Base-by-base conservation (phyloP, 371 early-diverging fungal species). In the Mortierella sp. region DNA sequence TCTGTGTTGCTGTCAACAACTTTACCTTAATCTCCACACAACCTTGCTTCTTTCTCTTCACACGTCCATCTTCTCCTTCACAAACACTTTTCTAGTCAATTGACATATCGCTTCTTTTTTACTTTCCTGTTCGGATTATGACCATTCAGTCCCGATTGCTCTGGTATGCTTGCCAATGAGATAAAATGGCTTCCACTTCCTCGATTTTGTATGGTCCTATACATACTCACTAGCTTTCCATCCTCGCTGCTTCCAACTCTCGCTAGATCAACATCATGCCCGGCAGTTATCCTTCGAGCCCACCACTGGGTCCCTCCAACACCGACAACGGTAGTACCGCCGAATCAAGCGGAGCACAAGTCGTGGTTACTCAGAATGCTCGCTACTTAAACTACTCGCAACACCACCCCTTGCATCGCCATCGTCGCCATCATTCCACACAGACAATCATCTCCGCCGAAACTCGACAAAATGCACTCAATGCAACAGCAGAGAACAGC, bases 261-360 rank as follows among this genome's bases (percentile, higher is more conserved):
- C n/a, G 10, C 19, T 38, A 42, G 68, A 68, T 68, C 3, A 38
- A 68, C 68, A 38, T 8, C 3, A 83, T 83, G 83, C 76, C 83
- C 5, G 74, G 80, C 60, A 80, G 84, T n/a, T 77, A 74, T 48
- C 80, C 80, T 21, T 83, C 74, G 4, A 72, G 65, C 50, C 72
- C 78, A 4, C 77, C 84, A 10, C 16, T 57, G n/a, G 50, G 42
- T 38, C 54, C 50, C 10, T 73, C 79, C 42, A 47, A 75, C 47
- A 65, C 42, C 45, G 54, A 63, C 44, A 63, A 26, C n/a, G 11
- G 24, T n/a, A 10, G 73, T 13, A n/a, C n/a, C 24, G 24, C 7
- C 34, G 74, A 52, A 26, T 38, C 28, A 54, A 26, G 24, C 34
- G 24, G 68, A 68, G 2, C 19, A 5, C 42, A 42, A 42, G 42